These are phyloP conservation scores for Exophiala viscosa DNA, from an alignment of 2,329 filamentous ascomycete species.

Conservation along the genomic window DNA sequence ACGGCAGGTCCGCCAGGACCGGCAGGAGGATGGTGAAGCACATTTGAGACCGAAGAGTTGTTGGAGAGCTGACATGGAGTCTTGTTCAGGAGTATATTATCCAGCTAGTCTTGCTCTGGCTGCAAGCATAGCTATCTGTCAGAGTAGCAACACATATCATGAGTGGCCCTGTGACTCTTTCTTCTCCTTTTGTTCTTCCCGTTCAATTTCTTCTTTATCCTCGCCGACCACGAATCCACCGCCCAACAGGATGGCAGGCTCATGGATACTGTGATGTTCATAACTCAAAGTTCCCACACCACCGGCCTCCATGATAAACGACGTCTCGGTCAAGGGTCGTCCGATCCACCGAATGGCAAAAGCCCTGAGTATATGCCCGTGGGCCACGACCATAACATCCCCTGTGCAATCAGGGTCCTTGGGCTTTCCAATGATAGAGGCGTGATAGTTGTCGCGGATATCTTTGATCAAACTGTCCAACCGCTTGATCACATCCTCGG, in stretches of 20 bases:
- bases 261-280: slow-evolving; percentile 72
- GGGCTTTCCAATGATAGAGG: slow-evolving; percentile 56
- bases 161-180: neutral
- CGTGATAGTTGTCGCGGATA: slow-evolving; percentile 65
- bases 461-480: slow-evolving; percentile 73
- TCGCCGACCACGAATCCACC: slow-evolving; percentile 59
- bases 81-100: too few relatives aligned
- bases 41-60: too few relatives aligned
- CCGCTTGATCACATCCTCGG: slow-evolving; percentile 66
- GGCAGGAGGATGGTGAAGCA: too few relatives aligned
- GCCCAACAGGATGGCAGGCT: slow-evolving; percentile 75
- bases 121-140: too few relatives aligned
- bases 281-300: slow-evolving; percentile 80
- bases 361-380: slow-evolving; percentile 83
- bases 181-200: slow-evolving; percentile 14
- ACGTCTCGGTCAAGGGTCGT: slow-evolving; percentile 68
- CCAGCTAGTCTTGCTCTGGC: too few relatives aligned
- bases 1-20: too few relatives aligned
- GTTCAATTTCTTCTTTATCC: slow-evolving; percentile 9
- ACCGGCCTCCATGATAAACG: slow-evolving; percentile 83
- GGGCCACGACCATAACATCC: slow-evolving; percentile 77
- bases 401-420: slow-evolving; percentile 40
- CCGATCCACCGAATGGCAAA: slow-evolving; percentile 85
- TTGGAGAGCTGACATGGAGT: too few relatives aligned
- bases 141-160: neutral